Evolutionary conservation across 768 basidiomycete species (phyloP).

Genomic region (Gloeopeniophorella convolvens): DNA sequence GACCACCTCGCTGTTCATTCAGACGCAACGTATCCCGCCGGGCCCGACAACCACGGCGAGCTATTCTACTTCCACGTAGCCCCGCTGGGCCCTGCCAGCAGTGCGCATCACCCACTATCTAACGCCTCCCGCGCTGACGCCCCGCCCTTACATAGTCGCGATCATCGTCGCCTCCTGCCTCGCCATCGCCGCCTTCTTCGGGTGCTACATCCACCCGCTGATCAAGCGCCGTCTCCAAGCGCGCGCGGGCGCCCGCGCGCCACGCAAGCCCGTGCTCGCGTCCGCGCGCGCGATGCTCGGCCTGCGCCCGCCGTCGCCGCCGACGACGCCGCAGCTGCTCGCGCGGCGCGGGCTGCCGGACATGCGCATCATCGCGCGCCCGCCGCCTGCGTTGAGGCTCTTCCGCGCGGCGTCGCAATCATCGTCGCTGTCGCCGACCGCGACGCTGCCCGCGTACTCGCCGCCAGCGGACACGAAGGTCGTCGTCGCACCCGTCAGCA

Average conservation of each 20-base stretch:
- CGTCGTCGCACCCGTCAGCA: conserved; percentile 4
- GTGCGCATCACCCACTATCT: not conserved
- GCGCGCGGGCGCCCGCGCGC: not conserved
- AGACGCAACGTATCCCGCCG: conserved; percentile 11
- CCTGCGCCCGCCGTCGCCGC: not conserved
- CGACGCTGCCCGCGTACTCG: not conserved
- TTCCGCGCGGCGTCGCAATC: conserved; percentile 1
- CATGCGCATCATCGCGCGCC: conserved; percentile 14
- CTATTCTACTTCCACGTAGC: conserved; percentile 9
- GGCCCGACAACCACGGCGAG: conserved; percentile 6
- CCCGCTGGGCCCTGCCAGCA: conserved; percentile 8
- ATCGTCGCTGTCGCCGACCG: not conserved
- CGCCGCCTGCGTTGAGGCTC: conserved; percentile 1
- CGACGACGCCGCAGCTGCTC: conserved; percentile 6
- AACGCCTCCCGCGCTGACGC: not conserved
- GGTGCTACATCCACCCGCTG: conserved; percentile 16
- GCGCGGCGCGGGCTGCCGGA: conserved; percentile 7
- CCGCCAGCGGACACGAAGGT: not conserved
- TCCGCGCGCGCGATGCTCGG: conserved; percentile 7
- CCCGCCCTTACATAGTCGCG: not conserved
- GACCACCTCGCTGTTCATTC: conserved; percentile 2
- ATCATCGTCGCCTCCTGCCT: conserved; percentile 1
- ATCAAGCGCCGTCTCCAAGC: not conserved
- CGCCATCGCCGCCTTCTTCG: conserved; percentile 9
- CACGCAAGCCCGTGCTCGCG: not conserved